Evolutionary conservation across 2,329 filamentous ascomycete species (phyloP), one percentile per base, ranked within the genome.

Genomic region (Myriosclerotinia scirpicola): DNA sequence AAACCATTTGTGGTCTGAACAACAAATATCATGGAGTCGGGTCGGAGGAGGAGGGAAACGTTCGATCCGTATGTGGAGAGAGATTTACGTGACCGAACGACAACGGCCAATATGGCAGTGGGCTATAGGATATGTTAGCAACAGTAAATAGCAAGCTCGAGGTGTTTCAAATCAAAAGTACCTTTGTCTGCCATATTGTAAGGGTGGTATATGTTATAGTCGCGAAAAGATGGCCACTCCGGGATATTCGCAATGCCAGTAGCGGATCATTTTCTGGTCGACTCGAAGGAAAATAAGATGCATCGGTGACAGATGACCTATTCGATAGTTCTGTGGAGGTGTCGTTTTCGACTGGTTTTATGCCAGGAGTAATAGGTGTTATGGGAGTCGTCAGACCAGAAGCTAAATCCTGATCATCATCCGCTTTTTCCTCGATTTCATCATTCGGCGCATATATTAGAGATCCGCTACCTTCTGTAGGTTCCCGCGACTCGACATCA

Each of bases 151-250:
- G 9, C 20, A 52, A 20, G 1, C 26, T 34, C 22, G 34, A 12
- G 15, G 52, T 50, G 50, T 58, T 64, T 65, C 64, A 50, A 34
- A 40, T 42, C 62, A 59, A 54, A 74, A 82, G 68, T 83, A 93
- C 92, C 85, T 94, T 94, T 65, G 92, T 94, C 80, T 99, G 95
- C 95, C 95, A 99, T 71, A 99, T 84, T n/a, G 91, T 92, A 77
- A 99, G 87, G 15, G 91, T 90, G 2, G 91, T 91, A 6, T 85
- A 81, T 0, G 94, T 97, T 75, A 97, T 92, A 56, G 92, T 92
- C 62, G 91, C 91, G 79, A 99, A 97, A 69, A 90, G 80, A 74
- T 93, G 90, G 52, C 93, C 93, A 66, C 85, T 89, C 54, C 93
- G 87, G 2, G 93, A 91, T 52, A 93, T 85, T 70, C 88, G 87